Base-by-base conservation (phyloP, 345 rosid species). In the Boechera retrofracta region DNA sequence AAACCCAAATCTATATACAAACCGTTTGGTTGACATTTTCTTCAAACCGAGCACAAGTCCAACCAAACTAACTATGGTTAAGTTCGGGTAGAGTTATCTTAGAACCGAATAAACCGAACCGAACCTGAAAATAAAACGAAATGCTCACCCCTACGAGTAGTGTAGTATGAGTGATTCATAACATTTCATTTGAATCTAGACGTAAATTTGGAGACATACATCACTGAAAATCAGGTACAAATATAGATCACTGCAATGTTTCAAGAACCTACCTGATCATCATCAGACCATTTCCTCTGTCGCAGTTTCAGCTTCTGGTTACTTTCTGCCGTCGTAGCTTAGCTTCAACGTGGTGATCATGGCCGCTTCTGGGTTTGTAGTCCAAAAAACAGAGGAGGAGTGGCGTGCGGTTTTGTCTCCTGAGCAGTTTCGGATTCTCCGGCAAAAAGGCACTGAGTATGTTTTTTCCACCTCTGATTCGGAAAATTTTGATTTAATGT, bases 371-470 rank as follows among this genome's bases (percentile, higher is more conserved):
- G 16, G 88, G 28, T 78, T 58, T 48, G 18, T 6, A 7, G 77
- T 82, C 28, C 83, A 78, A 59, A 91, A 88, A 81, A 79, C 90
- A 8, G 94, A 93, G 71, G 97, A 89, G 31, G 96, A 91, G 73
- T 91, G 97, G 98, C 92, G 87, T 28, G 88, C 89, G 21, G 31
- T 89, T 77, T 85, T 93, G 64, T 86, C 95, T 1, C 95, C 95
- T 1, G 86, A 91, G 68, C 97, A 91, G 79, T 91, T 93, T 73
- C 79, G 86, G 58, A 82, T 93, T 82, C 77, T 91, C 64, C 82
- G 97, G 33, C 88, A 78, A 70, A 89, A 91, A 77, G 97, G 91
- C 75, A 91, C 98, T 0, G 97, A 91, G 96, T 93, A 77, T 48
- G 88, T 87, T 8, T 3, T 1, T 9, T 39, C 12, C 2, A 2